phyloP scores from a whole-genome alignment of 768 basidiomycete species.

The Lactifluus volemus region DNA sequence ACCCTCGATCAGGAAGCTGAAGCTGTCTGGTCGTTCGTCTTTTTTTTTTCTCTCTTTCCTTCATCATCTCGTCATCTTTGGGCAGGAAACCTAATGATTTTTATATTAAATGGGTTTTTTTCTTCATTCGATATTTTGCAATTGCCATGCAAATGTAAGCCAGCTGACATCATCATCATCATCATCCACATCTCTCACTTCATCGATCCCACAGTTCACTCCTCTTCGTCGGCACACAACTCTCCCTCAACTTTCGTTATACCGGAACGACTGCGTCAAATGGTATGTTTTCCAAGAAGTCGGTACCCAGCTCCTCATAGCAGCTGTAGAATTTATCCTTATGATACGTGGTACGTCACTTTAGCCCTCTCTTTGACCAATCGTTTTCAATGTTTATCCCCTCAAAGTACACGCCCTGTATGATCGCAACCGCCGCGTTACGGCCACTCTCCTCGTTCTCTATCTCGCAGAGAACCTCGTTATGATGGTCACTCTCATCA shows the following conservation, averaged over 20 bases:
- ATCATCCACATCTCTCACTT: too few relatives aligned
- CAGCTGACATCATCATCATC: neutral
- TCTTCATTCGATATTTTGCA: constrained; percentile 19
- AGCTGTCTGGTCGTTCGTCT: constrained; percentile 27
- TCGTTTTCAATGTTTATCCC: neutral
- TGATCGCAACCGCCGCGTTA: constrained; percentile 10
- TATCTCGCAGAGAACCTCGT: constrained; percentile 11
- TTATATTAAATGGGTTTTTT: constrained; percentile 26
- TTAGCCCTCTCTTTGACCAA: neutral
- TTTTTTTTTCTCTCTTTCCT: neutral
- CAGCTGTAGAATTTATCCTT: constrained; percentile 22
- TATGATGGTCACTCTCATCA: constrained; percentile 12
- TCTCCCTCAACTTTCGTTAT: constrained; percentile 16
- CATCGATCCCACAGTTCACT: constrained; percentile 1
- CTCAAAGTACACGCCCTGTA: constrained; percentile 17
- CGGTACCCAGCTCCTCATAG: constrained; percentile 15
- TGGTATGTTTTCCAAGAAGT: constrained; percentile 15
- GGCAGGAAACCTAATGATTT: constrained; percentile 20
- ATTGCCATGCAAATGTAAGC: constrained; percentile 16
- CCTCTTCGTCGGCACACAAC: constrained; percentile 12
- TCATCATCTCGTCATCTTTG: neutral
- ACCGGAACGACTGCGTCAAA: constrained; percentile 17
- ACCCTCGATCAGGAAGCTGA: constrained; percentile 24
- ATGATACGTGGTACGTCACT: constrained; percentile 22
- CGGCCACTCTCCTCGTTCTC: neutral